A percentile compares a stretch with the other conserved stretches of the same genome.
Conservation (phyloP, 2,329 filamentous ascomycete species). For the Fusarium proliferatum region DNA sequence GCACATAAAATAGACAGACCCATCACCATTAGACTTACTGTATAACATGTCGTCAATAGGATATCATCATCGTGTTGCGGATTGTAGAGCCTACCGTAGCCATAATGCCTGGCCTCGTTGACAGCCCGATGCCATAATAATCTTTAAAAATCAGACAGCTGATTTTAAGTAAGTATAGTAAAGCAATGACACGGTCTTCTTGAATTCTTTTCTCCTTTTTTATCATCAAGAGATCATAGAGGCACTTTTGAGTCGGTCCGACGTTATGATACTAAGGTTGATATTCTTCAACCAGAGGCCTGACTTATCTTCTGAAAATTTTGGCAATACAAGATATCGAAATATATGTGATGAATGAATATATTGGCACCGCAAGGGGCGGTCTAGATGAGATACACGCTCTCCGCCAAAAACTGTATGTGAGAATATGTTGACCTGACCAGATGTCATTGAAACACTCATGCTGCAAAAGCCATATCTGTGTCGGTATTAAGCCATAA, state of each 20-base stretch:
- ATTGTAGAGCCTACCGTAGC: neutral
- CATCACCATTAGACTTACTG: neutral
- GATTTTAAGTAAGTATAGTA: neutral
- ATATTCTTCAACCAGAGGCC: neutral
- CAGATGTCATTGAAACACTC: constrained; percentile 53
- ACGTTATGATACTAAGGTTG: neutral
- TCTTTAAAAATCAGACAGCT: neutral
- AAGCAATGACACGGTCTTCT: neutral
- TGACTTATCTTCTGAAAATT: neutral
- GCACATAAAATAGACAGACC: neutral
- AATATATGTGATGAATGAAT: neutral
- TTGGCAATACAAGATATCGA: neutral
- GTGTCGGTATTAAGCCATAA: constrained; percentile 38
- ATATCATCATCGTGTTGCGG: neutral
- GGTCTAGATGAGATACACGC: neutral
- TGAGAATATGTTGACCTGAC: neutral
- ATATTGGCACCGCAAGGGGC: neutral
- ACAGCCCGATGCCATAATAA: too few species aligned
- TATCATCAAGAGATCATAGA: neutral
- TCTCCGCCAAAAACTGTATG: fast-evolving
- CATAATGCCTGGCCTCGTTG: neutral
- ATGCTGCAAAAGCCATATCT: constrained; percentile 44
- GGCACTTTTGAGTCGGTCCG: neutral
- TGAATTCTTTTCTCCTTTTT: neutral
- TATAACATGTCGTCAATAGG: neutral